Evolutionary conservation across 2,329 filamentous ascomycete genomes (phyloP).

Genomic region (Dactylonectria estremocensis): DNA sequence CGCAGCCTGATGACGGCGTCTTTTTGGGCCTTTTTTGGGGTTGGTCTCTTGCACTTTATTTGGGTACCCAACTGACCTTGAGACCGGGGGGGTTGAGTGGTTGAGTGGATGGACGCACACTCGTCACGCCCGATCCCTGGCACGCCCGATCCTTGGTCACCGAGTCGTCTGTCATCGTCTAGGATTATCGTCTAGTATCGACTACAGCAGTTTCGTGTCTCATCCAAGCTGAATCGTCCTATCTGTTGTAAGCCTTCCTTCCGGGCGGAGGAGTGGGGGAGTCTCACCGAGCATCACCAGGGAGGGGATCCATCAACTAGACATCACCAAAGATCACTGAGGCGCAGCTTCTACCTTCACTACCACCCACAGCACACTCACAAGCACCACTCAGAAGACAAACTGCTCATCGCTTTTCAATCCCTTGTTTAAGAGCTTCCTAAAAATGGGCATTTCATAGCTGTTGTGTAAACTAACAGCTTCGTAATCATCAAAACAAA

Average conservation of each 20-base stretch:
- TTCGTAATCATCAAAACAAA: slow-evolving; percentile 40
- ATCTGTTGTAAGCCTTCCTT: not conserved
- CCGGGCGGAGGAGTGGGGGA: not conserved
- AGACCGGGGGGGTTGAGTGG: not conserved
- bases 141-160: slow-evolving; percentile 17
- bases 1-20: slow-evolving; percentile 25
- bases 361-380: not conserved
- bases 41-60: too few species aligned
- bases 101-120: slow-evolving; percentile 4
- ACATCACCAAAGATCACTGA: too few species aligned
- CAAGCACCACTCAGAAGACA: not conserved
- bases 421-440: slow-evolving; percentile 20
- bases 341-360: too few species aligned
- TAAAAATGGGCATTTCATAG: slow-evolving; percentile 18
- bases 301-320: too few species aligned
- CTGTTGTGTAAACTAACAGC: slow-evolving; percentile 31
- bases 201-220: not conserved
- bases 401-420: slow-evolving; percentile 23
- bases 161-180: slow-evolving; percentile 13
- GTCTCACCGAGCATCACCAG: not conserved
- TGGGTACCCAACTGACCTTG: slow-evolving; percentile 19
- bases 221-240: not conserved
- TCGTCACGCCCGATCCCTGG: slow-evolving; percentile 3
- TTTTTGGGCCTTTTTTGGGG: not conserved
- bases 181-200: not conserved